Evolutionary conservation across 2,329 filamentous ascomycete species (phyloP), one percentile per base, ranked within the genome.

Genomic region (Pseudogymnoascus sp.): DNA sequence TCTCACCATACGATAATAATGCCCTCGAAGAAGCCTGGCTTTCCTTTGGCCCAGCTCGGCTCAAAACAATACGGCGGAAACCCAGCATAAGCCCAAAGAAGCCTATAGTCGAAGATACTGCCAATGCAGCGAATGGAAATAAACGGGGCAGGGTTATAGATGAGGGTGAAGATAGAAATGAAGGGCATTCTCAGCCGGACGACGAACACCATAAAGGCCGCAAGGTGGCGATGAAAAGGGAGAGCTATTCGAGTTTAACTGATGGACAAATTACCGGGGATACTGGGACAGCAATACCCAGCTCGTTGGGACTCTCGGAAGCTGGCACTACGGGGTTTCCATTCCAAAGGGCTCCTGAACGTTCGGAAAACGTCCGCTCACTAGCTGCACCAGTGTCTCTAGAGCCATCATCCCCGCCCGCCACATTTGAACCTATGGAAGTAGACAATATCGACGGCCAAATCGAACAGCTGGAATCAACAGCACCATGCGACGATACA

Each of bases 11-110:
- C 64, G 92, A 96, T 76, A 96, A 93, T 68, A 85, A 87, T 68
- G 86, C 88, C 1, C 79, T 96, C 11, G 91, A 96, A 72, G 84
- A 86, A 67, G 85, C 90, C 37, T 96, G 93, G 90, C 76, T 87
- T 47, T 76, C 79, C 14, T 78, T 95, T 14, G 75, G 78, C 21
- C 78, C 80, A 33, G 74, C 79, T 31, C 59, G 38, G 26, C 38
- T 38, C 35, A 61, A 40, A 42, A 40, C 19, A 3, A 11, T 42
- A 53, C 26, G 4, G 14, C 29, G 19, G 5, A 60, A 21, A 7
- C 5, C 19, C 5, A 59, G 21, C n/a, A 44, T 16, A 59, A 60
- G 19, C 31, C 24, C 13, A 3, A 40, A 38, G 6, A 26, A 31
- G 3, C 21, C 59, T 33, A 16, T 35, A 14, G 29, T 13, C 33